Evolutionary conservation across 176 grass and related monocot species (phyloP).

Genomic region (Musa acuminata): DNA sequence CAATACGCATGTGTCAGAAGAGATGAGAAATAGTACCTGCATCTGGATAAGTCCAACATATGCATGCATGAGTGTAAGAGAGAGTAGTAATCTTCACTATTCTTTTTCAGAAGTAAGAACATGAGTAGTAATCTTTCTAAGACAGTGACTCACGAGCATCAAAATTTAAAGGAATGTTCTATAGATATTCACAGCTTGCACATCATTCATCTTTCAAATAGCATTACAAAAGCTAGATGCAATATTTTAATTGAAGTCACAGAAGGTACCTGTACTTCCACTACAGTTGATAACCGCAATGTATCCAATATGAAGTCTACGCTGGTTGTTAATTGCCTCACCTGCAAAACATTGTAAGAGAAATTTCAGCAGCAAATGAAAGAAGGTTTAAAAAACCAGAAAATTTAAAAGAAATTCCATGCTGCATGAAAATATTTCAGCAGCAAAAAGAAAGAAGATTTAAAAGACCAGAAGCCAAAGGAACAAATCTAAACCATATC

Average conservation of each 20-base stretch:
- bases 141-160: background rate
- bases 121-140: no score
- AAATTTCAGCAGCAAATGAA: background rate
- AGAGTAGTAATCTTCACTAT: no score
- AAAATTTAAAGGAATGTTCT: background rate
- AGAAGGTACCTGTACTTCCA: slow-evolving; percentile 49
- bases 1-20: slow-evolving; percentile 5
- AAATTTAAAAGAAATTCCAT: no score
- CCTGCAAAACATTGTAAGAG: slow-evolving; percentile 29
- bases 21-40: background rate
- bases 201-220: background rate
- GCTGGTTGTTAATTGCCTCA: slow-evolving; percentile 28
- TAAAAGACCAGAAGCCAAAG: background rate
- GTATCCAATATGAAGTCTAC: slow-evolving; percentile 48
- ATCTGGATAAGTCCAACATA: background rate
- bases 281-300: slow-evolving; percentile 37
- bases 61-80: background rate
- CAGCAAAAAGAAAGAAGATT: background rate
- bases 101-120: no score
- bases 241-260: background rate
- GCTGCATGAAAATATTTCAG: background rate
- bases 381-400: background rate
- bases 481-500: background rate
- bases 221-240: background rate
- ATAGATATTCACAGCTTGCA: background rate